A percentile compares a stretch with the other conserved stretches of the same genome.
phyloP scores from a whole-genome alignment of 768 basidiomycete species.

The Leccinum olivaceopallidum region DNA sequence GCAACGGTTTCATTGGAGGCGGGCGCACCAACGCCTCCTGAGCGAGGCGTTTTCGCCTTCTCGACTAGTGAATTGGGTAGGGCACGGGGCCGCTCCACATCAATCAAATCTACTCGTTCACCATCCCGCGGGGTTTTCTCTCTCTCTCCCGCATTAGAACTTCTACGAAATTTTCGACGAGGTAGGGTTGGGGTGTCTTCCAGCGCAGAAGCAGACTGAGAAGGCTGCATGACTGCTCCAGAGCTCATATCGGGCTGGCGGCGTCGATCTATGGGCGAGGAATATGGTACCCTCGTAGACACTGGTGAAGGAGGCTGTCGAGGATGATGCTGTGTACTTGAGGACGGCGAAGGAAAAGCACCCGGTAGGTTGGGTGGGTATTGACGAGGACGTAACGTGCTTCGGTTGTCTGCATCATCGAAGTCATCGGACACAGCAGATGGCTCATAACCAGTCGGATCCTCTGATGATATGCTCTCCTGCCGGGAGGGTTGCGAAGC shows the following conservation, averaged over 20 bases:
- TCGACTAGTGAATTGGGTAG: slow-evolving; percentile 17
- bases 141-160: slow-evolving; percentile 28
- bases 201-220: slow-evolving; percentile 29
- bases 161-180: slow-evolving; percentile 30
- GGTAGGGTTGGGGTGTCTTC: slow-evolving; percentile 30
- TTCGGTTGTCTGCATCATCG: slow-evolving; percentile 57
- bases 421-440: slow-evolving; percentile 52
- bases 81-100: slow-evolving; percentile 23
- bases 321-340: slow-evolving; percentile 37
- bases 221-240: slow-evolving; percentile 26
- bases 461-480: slow-evolving; percentile 70
- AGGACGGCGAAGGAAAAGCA: slow-evolving; percentile 36
- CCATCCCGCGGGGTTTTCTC: slow-evolving; percentile 26
- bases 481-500: slow-evolving; percentile 57
- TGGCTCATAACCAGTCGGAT: slow-evolving; percentile 70
- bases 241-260: slow-evolving; percentile 24
- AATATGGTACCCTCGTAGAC: slow-evolving; percentile 28
- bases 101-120: slow-evolving; percentile 25
- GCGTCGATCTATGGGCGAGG: slow-evolving; percentile 28
- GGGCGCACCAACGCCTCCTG: slow-evolving; percentile 17
- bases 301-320: slow-evolving; percentile 40
- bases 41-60: slow-evolving; percentile 15
- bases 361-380: slow-evolving; percentile 26
- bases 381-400: slow-evolving; percentile 43
- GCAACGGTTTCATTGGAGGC: slow-evolving; percentile 22